A percentile compares a stretch with the other conserved stretches of the same genome.
These are phyloP conservation scores for Nectriaceae sp. DNA, from an alignment of 2,329 filamentous ascomycete genomes.

Conservation along the genomic window DNA sequence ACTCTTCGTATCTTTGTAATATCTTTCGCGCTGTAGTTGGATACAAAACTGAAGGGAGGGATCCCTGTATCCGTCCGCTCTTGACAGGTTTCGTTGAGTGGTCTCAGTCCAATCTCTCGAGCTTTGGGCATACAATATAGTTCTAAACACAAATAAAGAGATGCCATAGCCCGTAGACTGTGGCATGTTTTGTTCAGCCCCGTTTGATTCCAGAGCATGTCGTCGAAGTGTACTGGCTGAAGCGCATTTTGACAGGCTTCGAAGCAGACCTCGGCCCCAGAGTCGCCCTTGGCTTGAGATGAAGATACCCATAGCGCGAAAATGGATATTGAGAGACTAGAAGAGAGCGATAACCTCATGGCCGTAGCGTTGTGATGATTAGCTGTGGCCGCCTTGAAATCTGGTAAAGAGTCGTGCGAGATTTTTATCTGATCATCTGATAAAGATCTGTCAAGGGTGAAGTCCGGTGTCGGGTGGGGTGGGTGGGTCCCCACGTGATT, in stretches of 20 bases:
- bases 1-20: conserved; percentile 33
- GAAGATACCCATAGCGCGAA: conserved; percentile 1
- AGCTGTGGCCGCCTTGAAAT: conserved; percentile 2
- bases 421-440: conserved; percentile 35
- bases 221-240: conserved; percentile 32
- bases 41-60: conserved; percentile 36
- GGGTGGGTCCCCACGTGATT: no score
- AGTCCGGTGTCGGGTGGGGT: not conserved
- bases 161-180: conserved; percentile 30
- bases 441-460: conserved; percentile 12
- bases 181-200: conserved; percentile 28
- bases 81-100: conserved; percentile 39
- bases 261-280: conserved; percentile 31
- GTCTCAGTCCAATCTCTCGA: conserved; percentile 21
- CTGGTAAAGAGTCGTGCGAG: conserved; percentile 12
- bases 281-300: conserved; percentile 3
- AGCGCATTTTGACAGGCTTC: conserved; percentile 35
- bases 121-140: conserved; percentile 36
- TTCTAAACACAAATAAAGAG: conserved; percentile 40
- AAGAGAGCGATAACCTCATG: conserved; percentile 17
- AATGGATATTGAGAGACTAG: conserved; percentile 1
- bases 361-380: conserved; percentile 6
- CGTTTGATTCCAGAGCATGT: conserved; percentile 23
- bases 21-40: conserved; percentile 37
- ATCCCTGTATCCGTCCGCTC: conserved; percentile 24